A percentile compares a stretch with the other conserved stretches of the same genome.
These are phyloP conservation scores for Phtheirospermum japonicum DNA, from an alignment of 257 asterid genomes.

Conservation along the genomic window DNA sequence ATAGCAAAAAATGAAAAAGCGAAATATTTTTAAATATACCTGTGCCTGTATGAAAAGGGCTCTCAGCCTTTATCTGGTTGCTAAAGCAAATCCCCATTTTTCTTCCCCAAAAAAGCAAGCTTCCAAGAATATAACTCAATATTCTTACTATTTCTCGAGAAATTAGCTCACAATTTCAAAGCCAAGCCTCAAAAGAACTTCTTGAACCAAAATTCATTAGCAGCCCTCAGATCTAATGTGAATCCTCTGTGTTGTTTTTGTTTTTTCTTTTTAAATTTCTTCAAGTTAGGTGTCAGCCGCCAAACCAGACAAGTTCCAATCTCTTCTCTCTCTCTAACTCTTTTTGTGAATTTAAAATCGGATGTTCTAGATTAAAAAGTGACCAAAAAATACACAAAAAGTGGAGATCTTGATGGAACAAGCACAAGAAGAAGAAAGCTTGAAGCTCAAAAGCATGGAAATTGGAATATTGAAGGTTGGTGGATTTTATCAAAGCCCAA, in stretches of 20 bases:
- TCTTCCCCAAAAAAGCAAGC: background rate
- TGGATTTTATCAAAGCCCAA: background rate
- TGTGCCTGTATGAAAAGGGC: constrained; percentile 4
- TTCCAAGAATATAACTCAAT: background rate
- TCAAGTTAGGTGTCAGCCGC: too few species aligned
- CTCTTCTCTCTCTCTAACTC: background rate
- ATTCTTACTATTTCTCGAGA: background rate
- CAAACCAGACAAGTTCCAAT: too few species aligned
- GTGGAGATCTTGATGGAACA: background rate
- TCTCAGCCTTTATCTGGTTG: constrained; percentile 12
- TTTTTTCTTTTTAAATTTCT: too few species aligned
- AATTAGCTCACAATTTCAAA: constrained; percentile 1
- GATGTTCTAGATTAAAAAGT: background rate
- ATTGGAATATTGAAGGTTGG: background rate
- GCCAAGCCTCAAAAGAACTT: background rate
- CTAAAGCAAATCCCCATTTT: constrained; percentile 9
- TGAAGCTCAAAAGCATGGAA: background rate
- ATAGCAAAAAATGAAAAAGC: background rate
- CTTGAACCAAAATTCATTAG: background rate
- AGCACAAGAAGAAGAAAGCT: background rate
- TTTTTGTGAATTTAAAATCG: background rate
- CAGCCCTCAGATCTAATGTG: background rate
- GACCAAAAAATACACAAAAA: background rate
- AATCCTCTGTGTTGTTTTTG: background rate
- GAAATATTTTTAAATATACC: background rate